Evolutionary conservation across 192 early-diverging fungal genomes (phyloP).

Genomic region (Polychytrium aggregatum): DNA sequence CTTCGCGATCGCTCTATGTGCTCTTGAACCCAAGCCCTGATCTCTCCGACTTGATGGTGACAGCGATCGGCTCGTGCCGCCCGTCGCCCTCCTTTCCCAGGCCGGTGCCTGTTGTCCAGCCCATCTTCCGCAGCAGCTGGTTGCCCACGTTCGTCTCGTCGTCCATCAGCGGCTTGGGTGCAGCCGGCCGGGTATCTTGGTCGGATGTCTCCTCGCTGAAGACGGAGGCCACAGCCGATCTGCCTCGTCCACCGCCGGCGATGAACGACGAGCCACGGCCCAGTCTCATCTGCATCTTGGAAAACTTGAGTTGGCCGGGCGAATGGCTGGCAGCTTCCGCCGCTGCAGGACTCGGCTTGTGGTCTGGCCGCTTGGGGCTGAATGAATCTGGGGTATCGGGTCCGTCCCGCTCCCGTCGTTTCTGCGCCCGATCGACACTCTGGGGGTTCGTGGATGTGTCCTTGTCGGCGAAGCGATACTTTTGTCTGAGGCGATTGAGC

Average conservation of each 20-base stretch:
- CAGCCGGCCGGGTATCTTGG: too few species aligned
- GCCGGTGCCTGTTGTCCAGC: conserved; percentile 19
- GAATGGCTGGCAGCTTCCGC: too few species aligned
- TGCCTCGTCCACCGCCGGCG: too few species aligned
- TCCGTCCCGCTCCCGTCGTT: conserved; percentile 12
- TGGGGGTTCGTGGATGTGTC: not conserved
- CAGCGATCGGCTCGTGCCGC: conserved; percentile 12
- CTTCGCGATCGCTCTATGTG: not conserved
- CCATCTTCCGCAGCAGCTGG: conserved; percentile 19
- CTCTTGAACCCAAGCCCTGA: conserved; percentile 6
- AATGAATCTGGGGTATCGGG: too few species aligned
- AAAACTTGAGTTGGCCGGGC: too few species aligned
- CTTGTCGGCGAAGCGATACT: conserved; percentile 3
- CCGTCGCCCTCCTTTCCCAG: conserved; percentile 12
- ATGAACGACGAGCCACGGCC: too few species aligned
- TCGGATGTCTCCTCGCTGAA: too few species aligned
- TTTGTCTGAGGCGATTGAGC: conserved; percentile 5
- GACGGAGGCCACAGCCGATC: too few species aligned
- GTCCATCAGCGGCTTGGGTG: too few species aligned
- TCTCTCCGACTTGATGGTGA: conserved; percentile 3
- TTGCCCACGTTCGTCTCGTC: conserved; percentile 13
- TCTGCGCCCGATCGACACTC: conserved; percentile 13
- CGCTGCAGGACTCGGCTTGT: too few species aligned
- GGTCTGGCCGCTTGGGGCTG: too few species aligned
- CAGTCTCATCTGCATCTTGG: too few species aligned